Evolutionary conservation across 2,329 filamentous ascomycete species (phyloP).

Genomic region (Stemphylium vesicarium): DNA sequence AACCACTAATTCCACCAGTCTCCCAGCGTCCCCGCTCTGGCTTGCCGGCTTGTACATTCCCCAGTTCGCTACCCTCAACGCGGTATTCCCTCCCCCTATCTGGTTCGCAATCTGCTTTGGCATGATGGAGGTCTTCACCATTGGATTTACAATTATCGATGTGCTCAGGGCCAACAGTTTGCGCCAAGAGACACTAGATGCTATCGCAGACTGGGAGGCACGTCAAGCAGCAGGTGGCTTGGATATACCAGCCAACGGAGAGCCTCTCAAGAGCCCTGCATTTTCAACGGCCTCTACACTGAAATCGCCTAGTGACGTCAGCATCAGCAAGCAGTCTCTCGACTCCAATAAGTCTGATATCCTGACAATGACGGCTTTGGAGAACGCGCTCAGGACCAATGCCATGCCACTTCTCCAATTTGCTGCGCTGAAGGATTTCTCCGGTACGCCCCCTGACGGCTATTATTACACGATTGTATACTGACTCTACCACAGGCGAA

Average conservation of each 20-base stretch:
- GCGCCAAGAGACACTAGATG: slow-evolving; percentile 41
- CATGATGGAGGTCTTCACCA: slow-evolving; percentile 40
- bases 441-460: background rate
- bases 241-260: slow-evolving; percentile 10
- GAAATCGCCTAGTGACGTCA: slow-evolving; percentile 14
- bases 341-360: slow-evolving; percentile 42
- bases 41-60: slow-evolving; percentile 43
- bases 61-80: slow-evolving; percentile 33
- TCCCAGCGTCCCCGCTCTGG: slow-evolving; percentile 44
- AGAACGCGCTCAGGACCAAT: slow-evolving; percentile 41
- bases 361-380: slow-evolving; percentile 43
- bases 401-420: slow-evolving; percentile 41
- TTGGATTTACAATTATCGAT: slow-evolving; percentile 40
- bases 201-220: slow-evolving; percentile 43
- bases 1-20: slow-evolving; percentile 23
- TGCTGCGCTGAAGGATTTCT: slow-evolving; percentile 44
- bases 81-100: slow-evolving; percentile 31
- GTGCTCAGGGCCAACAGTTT: slow-evolving; percentile 37
- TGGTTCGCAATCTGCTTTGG: slow-evolving; percentile 45
- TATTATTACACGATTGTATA: background rate
- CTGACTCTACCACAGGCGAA: slow-evolving; percentile 29
- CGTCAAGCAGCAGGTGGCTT: slow-evolving; percentile 25
- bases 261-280: slow-evolving; percentile 17
- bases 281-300: slow-evolving; percentile 30
- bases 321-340: slow-evolving; percentile 23